Conservation (phyloP, 129 eudicot species). For the Arctium minus region DNA sequence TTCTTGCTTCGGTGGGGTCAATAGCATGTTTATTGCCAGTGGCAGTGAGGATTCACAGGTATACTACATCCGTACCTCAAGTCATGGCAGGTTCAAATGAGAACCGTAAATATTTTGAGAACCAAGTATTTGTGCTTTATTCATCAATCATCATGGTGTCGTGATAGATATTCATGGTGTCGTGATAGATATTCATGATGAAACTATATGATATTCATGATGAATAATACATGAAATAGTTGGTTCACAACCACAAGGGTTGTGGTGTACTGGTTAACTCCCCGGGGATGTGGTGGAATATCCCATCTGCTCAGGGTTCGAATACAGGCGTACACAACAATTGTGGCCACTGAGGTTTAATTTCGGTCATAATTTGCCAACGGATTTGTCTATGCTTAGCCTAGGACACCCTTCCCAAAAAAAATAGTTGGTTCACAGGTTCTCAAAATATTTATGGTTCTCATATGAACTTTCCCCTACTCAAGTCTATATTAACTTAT, state of each 20-base stretch:
- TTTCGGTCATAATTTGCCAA: too few species aligned
- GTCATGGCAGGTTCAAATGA: not conserved
- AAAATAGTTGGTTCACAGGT: not conserved
- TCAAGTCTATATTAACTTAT: not conserved
- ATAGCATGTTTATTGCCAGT: slow-evolving; percentile 73
- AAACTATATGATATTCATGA: not conserved
- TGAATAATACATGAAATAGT: not conserved
- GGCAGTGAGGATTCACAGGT: slow-evolving; percentile 95
- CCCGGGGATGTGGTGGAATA: too few species aligned
- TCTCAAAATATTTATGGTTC: not conserved
- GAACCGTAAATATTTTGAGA: not conserved
- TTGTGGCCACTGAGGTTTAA: too few species aligned
- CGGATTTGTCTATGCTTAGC: too few species aligned
- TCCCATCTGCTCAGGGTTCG: too few species aligned
- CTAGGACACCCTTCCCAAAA: too few species aligned
- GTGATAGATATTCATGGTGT: not conserved
- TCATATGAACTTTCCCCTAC: not conserved
- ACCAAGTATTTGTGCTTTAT: not conserved
- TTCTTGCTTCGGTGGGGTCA: slow-evolving; percentile 88
- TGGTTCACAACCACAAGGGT: not conserved
- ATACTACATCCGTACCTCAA: slow-evolving; percentile 5
- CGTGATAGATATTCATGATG: not conserved
- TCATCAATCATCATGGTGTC: not conserved
- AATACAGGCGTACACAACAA: too few species aligned
- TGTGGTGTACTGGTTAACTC: too few species aligned